Base-by-base conservation (phyloP, 176 grass and related monocot genomes). In the Carex myosuroides region DNA sequence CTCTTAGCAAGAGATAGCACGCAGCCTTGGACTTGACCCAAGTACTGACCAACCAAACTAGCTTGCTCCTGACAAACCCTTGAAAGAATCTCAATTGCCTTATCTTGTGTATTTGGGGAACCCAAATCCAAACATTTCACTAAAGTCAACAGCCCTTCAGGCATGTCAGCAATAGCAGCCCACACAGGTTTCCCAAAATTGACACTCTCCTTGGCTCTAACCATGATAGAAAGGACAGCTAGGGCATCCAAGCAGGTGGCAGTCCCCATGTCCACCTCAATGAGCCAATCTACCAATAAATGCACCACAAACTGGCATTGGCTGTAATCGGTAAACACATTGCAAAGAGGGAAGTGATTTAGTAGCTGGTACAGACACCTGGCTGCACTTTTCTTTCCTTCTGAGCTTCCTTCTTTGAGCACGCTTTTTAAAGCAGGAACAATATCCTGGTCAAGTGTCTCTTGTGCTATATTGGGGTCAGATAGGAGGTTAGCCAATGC, bases 301-400 rank as follows among this genome's bases (percentile, higher is more conserved):
- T 88, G 89, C 88, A 94, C 90, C 81, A 93, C 44, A 86, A 98
- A 90, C 82, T 83, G 85, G 85, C 87, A 98, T 42, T 93, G 86
- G 8, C 60, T 84, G 57, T 88, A 94, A 87, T 93, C 95, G 29
- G 82, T 77, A 81, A 98, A 61, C 77, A 98, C 86, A 75, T 94
- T 90, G 94, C 50, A 74, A 61, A 94, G 61, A 17, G 89, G 89
- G 70, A 94, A 98, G 41, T 94, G 91, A 70, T 90, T 94, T 39
- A 98, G 84, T 90, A 98, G 84, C 30, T 91, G 95, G 79, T 69
- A 83, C 85, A 98, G 80, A 35, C 87, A 88, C 33, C 88, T 85
- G n/a, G 95, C 90, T 62, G 92, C 86, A 91, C 91, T 93, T 56
- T 87, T 91, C 87, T 98, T 98, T 26, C 95, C 95, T 89, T 93